Evolutionary conservation across 257 asterid species (phyloP), one percentile per base, ranked within the genome.

Genomic region (Fraxinus cuspidata): DNA sequence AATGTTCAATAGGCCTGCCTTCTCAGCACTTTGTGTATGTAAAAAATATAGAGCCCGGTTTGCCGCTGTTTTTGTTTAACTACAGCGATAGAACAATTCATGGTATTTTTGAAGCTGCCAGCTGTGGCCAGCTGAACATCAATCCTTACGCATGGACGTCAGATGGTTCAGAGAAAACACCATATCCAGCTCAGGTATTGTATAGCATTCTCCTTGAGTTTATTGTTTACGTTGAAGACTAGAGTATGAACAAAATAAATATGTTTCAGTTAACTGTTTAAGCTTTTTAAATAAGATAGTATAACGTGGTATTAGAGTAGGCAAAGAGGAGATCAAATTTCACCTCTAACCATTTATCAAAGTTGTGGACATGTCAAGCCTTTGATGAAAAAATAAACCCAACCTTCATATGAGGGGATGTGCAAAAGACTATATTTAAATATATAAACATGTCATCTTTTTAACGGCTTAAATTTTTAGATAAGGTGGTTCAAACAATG

Each of bases 141-240:
- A 84, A 93, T 88, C 83, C 94, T 69, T 95, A 91, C 90, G 99
- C 93, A 70, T 93, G 99, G 98, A 90, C 99, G 11, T 76, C 73
- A 25, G 90, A 84, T 88, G 99, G 98, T 72, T 85, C 91, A 77
- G 88, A 85, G 11, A 87, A 84, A 85, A 91, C 99, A 67, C 77
- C 19, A 70, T 91, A 66, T 83, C 97, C 97, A 63, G 96, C 99
- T 65, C 98, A 93, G 97, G 98, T 91, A 88, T 71, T 77, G 29
- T 67, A 29, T 66, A 68, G 71, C 68, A 49, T 69, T 77, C 63
- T 40, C 27, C 56, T 71, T 79, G 25, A 18, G 49, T 42, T 42
- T 42, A 42, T 42, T 40, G 47, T 63, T 78, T 75, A n/a, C 79
- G 34, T 53, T 44, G 51, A 75, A 77, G 74, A 70, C 40, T 65